phyloP scores from a whole-genome alignment of 352 stramenopile genomes.

The Achlya hypogyna region DNA sequence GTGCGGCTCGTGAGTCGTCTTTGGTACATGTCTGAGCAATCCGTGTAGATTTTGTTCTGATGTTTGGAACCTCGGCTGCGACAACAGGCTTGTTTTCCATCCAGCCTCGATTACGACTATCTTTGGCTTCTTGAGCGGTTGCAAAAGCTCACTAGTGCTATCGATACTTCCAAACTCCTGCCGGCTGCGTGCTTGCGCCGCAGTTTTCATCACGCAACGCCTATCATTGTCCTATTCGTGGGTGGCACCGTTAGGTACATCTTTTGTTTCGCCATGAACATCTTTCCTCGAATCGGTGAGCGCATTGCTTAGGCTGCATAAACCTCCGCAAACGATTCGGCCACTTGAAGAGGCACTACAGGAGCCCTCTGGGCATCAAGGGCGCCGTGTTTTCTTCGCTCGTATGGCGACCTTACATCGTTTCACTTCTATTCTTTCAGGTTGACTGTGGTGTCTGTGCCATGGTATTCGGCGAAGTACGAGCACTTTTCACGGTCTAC shows the following conservation, averaged over 20 bases:
- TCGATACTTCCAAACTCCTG: background rate
- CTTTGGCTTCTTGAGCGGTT: constrained; percentile 22
- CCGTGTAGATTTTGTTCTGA: constrained; percentile 25
- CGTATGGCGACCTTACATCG: constrained; percentile 22
- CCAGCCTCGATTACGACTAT: constrained; percentile 26
- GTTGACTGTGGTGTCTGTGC: background rate
- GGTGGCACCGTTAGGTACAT: constrained; percentile 24
- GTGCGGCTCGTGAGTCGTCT: no score
- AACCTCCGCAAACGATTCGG: constrained; percentile 19
- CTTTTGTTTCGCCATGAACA: constrained; percentile 20
- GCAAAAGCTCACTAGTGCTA: background rate
- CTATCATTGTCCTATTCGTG: constrained; percentile 22
- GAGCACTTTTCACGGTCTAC: background rate
- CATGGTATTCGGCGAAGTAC: background rate
- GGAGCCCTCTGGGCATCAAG: constrained; percentile 23
- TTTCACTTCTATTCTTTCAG: background rate
- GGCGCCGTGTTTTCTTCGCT: constrained; percentile 24
- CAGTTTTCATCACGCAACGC: background rate
- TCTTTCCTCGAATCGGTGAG: no score
- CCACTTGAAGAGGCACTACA: constrained; percentile 15
- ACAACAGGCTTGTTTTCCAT: constrained; percentile 24
- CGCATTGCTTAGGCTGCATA: constrained; percentile 28
- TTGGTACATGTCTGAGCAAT: no score
- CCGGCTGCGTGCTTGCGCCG: background rate
- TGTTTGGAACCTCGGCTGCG: constrained; percentile 21